These are phyloP conservation scores for Grigorovia transvaalensis DNA, from an alignment of 805 yeast species.

Conservation along the genomic window DNA sequence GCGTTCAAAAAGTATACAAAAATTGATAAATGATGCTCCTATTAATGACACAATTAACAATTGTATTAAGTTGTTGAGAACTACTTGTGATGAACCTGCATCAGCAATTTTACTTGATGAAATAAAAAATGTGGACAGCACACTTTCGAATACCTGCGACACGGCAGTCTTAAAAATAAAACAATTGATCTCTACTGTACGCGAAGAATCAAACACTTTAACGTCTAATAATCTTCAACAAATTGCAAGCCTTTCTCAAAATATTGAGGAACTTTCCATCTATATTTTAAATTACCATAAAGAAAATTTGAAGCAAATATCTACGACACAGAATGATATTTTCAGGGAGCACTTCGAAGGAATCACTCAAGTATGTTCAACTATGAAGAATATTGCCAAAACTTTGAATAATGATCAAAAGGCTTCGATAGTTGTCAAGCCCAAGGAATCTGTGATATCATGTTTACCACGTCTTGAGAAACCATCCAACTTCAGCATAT, in stretches of 20 bases:
- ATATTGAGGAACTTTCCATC: not conserved
- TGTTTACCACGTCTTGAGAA: slow-evolving; percentile 10
- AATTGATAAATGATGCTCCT: not conserved
- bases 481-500: slow-evolving; percentile 9
- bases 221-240: not conserved
- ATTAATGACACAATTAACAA: not conserved
- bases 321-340: slow-evolving; percentile 9
- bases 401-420: not conserved
- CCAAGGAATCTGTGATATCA: not conserved
- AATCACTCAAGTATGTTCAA: slow-evolving; percentile 1
- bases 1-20: not conserved
- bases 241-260: not conserved
- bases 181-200: not conserved
- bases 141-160: not conserved
- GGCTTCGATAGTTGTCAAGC: slow-evolving; percentile 1
- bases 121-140: not conserved
- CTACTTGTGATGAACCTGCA: not conserved
- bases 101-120: not conserved
- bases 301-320: slow-evolving; percentile 9
- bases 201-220: not conserved
- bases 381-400: not conserved
- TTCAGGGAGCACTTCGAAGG: slow-evolving; percentile 3
- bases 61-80: not conserved
- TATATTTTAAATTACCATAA: slow-evolving; percentile 6
- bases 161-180: not conserved